phyloP scores from a whole-genome alignment of 371 early-diverging fungal species.

The Rhizomucor miehei region DNA sequence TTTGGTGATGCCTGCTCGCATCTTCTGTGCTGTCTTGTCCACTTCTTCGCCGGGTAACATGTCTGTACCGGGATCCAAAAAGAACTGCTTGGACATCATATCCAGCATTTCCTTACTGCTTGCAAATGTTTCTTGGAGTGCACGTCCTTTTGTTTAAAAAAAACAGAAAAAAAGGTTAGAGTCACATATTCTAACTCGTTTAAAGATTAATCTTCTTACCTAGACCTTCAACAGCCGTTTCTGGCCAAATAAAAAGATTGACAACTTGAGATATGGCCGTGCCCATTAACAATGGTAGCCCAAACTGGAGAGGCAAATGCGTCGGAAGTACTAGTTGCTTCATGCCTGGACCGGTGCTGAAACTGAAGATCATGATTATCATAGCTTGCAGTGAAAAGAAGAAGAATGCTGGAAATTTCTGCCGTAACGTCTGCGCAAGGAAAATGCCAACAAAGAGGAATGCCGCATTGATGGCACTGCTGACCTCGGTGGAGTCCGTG shows the following conservation, averaged over 20 bases:
- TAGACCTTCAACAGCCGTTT: conserved; percentile 49
- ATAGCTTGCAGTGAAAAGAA: conserved; percentile 32
- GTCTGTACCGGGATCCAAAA: conserved; percentile 37
- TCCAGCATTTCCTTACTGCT: conserved; percentile 44
- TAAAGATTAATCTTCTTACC: too few species aligned
- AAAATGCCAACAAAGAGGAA: conserved; percentile 23
- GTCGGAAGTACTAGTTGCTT: conserved; percentile 8
- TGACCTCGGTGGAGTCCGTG: conserved; percentile 4
- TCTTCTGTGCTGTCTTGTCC: conserved; percentile 26
- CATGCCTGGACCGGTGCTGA: conserved; percentile 14
- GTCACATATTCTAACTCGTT: too few species aligned
- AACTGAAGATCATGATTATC: conserved; percentile 24
- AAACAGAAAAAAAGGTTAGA: too few species aligned
- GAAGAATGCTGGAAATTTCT: conserved; percentile 19
- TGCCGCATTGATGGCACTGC: conserved; percentile 13
- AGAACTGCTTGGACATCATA: conserved; percentile 43
- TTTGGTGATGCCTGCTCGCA: conserved; percentile 42
- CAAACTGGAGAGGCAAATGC: conserved; percentile 12
- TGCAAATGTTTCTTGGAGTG: conserved; percentile 36
- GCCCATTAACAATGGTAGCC: conserved; percentile 21
- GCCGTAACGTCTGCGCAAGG: conserved; percentile 21
- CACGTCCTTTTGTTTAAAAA: conserved; percentile 37
- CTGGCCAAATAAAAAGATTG: conserved; percentile 47
- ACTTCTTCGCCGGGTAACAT: conserved; percentile 28
- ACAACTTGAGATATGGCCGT: conserved; percentile 29